Evolutionary conservation across 1,284 basidiomycete species (phyloP), one percentile per base, ranked within the genome.

Genomic region (Afroboletus lepidellus): DNA sequence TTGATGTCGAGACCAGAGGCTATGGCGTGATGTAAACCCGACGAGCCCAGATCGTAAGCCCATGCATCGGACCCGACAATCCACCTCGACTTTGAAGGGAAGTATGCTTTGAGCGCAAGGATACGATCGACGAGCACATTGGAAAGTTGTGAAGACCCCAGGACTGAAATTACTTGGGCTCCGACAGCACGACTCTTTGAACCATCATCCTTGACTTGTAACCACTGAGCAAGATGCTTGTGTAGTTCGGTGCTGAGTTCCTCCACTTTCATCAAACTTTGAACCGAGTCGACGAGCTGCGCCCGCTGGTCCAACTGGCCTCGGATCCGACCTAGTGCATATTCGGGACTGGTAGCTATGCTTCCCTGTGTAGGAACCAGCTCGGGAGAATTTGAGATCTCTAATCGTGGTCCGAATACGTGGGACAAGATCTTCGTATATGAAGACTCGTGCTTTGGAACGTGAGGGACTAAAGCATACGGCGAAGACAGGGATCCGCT

Each of bases 61-160:
- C 96, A 99, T 0, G 93, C 90, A 69, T 99, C 96, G 44, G 93
- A 97, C 23, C 96, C 94, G 60, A 98, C 88, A 69, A 99, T 98
- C 95, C 95, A 99, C 52, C 92, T 80, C 1, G 90, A 92, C 41
- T 77, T 76, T 15, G 83, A 74, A 41, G 80, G 73, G 61, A 95
- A 83, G 60, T 86, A 80, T 30, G 79, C 70, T 29, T 79, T 77
- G 18, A 87, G 74, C 8, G 79, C 71, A 33, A 91, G 77, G 39
- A 90, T 76, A 24, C 75, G 77, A 39, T 79, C 72, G 3, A 82
- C 79, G 8, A 78, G 71, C 5, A 77, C 66, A 56, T 77, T 74
- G 12, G 72, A 58, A 34, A 76, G 51, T 8, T 73, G 58, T 8
- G 71, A 67, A 23, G 77, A 72, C 54, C 85, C 76, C 13, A 94